Base-by-base conservation (phyloP, 2,329 filamentous ascomycete species). In the Leptographium flavum region DNA sequence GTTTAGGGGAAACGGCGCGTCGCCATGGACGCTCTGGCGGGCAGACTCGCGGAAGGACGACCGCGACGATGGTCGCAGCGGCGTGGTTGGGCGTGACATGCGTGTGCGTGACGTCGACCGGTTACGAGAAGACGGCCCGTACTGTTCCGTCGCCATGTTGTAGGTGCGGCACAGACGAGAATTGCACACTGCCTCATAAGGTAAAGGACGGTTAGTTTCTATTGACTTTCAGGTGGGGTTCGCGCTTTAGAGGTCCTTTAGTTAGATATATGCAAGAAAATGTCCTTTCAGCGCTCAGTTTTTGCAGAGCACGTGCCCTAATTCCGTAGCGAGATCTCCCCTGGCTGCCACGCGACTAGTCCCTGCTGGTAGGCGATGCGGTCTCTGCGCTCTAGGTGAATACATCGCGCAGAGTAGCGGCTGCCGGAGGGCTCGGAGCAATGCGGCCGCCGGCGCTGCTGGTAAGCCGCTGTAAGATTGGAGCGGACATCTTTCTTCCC, bases 21-120 rank as follows among this genome's bases (percentile, higher is more conserved):
- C 70, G 31, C 70, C 67, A 52, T 74, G 58, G 59, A 66, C 63
- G 52, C 67, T 65, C 45, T 71, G 73, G 42, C 75, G 74, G 45
- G 79, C 76, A 39, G 81, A 85, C 49, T 87, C 84, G 57, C 86
- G 85, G 51, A 95, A 78, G 13, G 87, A 94, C 17, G 85, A 87
- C 43, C 90, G 82, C 4, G 90, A 95, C 19, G 85, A 87, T 15
- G 90, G 84, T 41, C 90, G 84, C 10, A 98, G 76, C 27, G 92
- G 92, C 4, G 92, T 96, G 2, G 88, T 94, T 21, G 90, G 92
- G 50, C 86, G 81, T 36, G 85, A 87, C 5, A 72, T 72, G 41
- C 71, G 73, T 40, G 75, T 69, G 51, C 76, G 79, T 36, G 78
- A 82, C 43, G 70, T 71, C 22, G 79, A 78, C 8, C 68, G 66